Conservation (phyloP, 2,329 filamentous ascomycete genomes). For the Ophiocordyceps camponoti-saundersi region DNA sequence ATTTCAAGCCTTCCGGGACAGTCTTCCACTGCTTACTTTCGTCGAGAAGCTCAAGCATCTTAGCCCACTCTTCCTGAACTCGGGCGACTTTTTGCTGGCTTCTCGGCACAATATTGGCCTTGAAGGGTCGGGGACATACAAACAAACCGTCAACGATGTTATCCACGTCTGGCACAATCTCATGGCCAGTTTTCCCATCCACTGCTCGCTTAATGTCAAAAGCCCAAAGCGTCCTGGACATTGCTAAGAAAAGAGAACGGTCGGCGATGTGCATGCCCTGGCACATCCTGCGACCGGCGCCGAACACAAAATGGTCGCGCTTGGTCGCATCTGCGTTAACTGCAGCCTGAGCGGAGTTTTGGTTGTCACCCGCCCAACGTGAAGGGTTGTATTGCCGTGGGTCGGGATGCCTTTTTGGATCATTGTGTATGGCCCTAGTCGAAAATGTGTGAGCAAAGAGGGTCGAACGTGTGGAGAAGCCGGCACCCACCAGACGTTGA, state of each 20-base stretch:
- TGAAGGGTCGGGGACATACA: neutral
- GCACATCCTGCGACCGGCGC: neutral
- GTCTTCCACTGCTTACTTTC: neutral
- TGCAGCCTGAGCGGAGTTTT: neutral
- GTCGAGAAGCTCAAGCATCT: neutral
- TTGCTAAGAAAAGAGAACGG: neutral
- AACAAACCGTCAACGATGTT: neutral
- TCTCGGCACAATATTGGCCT: neutral
- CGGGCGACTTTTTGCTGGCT: neutral
- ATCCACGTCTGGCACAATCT: neutral
- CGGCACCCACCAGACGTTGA: constrained; percentile 19
- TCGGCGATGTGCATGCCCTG: neutral
- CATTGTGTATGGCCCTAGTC: neutral
- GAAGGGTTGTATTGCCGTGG: neutral
- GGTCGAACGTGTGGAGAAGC: neutral
- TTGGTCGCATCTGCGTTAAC: neutral
- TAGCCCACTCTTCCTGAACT: neutral
- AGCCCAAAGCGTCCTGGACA: neutral
- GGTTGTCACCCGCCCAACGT: neutral
- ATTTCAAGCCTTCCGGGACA: neutral
- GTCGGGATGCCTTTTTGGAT: neutral
- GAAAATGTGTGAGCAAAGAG: neutral
- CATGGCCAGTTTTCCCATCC: neutral
- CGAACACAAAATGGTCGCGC: neutral
- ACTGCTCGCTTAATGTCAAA: neutral